phyloP scores from a whole-genome alignment of 1,139 yeast genomes.

The Blastobotrys ciferrii region DNA sequence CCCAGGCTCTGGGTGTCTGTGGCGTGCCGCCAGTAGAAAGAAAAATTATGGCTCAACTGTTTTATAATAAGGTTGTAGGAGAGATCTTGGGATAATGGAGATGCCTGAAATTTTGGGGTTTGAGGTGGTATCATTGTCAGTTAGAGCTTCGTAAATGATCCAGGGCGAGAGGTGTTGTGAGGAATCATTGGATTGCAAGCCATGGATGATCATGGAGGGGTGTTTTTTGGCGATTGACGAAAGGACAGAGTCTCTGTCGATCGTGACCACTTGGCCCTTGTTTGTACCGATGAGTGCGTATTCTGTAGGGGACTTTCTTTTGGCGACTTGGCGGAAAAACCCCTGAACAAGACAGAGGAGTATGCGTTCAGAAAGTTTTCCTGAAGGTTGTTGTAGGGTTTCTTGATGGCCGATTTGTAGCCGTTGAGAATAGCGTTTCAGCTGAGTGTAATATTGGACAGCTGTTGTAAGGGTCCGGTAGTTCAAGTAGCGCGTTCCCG shows the following conservation, averaged over 20 bases:
- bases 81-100: background rate
- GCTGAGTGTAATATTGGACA: background rate
- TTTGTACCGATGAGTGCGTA: conserved; percentile 3
- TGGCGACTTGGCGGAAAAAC: conserved; percentile 12
- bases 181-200: background rate
- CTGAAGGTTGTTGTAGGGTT: background rate
- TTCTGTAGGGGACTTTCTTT: background rate
- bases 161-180: conserved; percentile 1
- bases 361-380: background rate
- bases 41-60: background rate
- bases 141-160: conserved; percentile 4
- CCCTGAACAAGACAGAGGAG: conserved; percentile 7
- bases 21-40: no score
- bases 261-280: background rate
- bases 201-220: background rate
- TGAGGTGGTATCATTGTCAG: background rate
- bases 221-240: background rate
- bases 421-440: conserved; percentile 8
- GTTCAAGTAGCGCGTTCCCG: conserved; percentile 72
- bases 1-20: no score
- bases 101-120: background rate
- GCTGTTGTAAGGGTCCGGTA: conserved; percentile 72
- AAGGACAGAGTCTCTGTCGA: background rate
- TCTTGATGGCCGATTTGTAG: conserved; percentile 8
- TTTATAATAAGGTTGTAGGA: background rate